Percentiles rank a stretch among this genome's conserved stretches.
phyloP scores from a whole-genome alignment of 192 early-diverging fungal genomes.

The Coemansia sp. region DNA sequence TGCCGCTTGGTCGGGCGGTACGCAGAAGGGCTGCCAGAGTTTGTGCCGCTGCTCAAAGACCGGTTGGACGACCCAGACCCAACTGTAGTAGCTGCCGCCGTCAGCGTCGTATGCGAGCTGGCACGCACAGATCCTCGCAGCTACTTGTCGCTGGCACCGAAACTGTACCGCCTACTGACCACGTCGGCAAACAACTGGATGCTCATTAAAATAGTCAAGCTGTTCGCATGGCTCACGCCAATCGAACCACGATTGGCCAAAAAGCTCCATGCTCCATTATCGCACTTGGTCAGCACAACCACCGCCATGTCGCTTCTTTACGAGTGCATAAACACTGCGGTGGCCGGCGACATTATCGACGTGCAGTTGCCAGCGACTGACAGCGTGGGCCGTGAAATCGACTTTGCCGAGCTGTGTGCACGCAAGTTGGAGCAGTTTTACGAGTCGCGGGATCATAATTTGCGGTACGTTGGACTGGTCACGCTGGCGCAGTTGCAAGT shows the following conservation, averaged over 20 bases:
- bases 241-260: conserved; percentile 90
- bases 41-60: conserved; percentile 83
- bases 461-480: conserved; percentile 82
- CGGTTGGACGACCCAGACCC: conserved; percentile 89
- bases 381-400: conserved; percentile 34
- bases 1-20: conserved; percentile 89
- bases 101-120: conserved; percentile 96
- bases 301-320: conserved; percentile 96
- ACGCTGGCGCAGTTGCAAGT: conserved; percentile 80
- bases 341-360: conserved; percentile 84
- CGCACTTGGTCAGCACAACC: conserved; percentile 82
- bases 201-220: conserved; percentile 99
- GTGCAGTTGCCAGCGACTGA: conserved; percentile 55
- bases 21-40: conserved; percentile 79
- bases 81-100: conserved; percentile 87
- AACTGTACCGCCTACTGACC: conserved; percentile 87
- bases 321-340: conserved; percentile 94
- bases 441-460: conserved; percentile 88
- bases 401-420: conserved; percentile 79
- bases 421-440: conserved; percentile 79
- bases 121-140: conserved; percentile 88
- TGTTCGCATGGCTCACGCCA: conserved; percentile 90
- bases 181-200: conserved; percentile 98
- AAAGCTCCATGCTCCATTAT: conserved; percentile 82
- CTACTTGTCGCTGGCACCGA: conserved; percentile 92